A percentile compares a stretch with the other conserved stretches of the same genome.
Conservation (phyloP, 2,329 filamentous ascomycete species). For the Colletotrichum paranaense region DNA sequence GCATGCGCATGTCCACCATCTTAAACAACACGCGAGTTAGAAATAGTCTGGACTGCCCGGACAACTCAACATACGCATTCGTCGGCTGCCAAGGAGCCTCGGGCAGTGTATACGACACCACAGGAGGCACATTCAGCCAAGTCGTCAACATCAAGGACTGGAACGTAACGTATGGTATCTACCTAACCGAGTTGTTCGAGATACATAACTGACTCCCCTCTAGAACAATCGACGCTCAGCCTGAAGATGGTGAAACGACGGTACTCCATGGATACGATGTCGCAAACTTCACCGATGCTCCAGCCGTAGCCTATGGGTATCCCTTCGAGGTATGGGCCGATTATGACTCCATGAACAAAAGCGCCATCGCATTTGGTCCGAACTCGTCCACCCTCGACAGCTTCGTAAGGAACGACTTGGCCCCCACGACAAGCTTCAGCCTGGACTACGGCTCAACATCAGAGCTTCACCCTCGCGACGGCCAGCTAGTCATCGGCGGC, state of each 20-base stretch:
- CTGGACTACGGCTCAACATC: constrained; percentile 36
- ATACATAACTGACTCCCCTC: background rate
- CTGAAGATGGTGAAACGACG: constrained; percentile 18
- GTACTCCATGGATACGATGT: constrained; percentile 32
- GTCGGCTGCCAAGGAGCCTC: constrained; percentile 33
- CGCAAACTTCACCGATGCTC: constrained; percentile 34
- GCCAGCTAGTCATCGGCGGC: constrained; percentile 35
- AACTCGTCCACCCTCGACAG: constrained; percentile 34
- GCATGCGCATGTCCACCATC: constrained; percentile 34
- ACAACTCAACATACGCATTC: constrained; percentile 19
- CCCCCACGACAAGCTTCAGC: constrained; percentile 27
- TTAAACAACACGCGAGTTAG: constrained; percentile 35
- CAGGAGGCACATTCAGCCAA: constrained; percentile 20
- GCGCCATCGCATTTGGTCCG: constrained; percentile 33
- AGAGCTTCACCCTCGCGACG: constrained; percentile 31
- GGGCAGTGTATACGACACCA: constrained; percentile 32
- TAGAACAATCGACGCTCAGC: constrained; percentile 23
- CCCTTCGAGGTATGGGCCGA: constrained; percentile 38
- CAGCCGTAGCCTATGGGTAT: constrained; percentile 29
- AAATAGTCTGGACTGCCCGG: constrained; percentile 28
- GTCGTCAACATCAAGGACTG: constrained; percentile 28
- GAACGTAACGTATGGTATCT: constrained; percentile 29
- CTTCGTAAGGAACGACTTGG: constrained; percentile 23
- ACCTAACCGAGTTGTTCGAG: rapidly evolving
- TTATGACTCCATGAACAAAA: constrained; percentile 34